Evolutionary conservation across 2,329 filamentous ascomycete species (phyloP).

Genomic region (Tolypocladium tropicale): DNA sequence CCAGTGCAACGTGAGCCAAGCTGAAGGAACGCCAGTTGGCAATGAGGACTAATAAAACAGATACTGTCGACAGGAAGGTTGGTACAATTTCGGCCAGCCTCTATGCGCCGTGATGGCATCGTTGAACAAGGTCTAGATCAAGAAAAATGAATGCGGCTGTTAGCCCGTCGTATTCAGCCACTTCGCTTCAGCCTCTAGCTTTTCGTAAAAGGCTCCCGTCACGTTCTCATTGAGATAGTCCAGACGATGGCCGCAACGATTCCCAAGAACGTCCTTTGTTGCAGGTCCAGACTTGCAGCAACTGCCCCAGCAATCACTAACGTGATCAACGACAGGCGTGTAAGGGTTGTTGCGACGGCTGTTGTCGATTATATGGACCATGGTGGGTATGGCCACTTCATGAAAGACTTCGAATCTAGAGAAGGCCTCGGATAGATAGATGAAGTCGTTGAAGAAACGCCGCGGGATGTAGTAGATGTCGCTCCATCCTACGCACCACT

Average conservation of each 20-base stretch:
- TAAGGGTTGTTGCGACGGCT: neutral
- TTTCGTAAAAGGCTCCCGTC: neutral
- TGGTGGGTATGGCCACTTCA: neutral
- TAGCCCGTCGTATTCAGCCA: neutral
- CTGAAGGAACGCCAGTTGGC: too few species aligned
- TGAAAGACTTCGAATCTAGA: neutral
- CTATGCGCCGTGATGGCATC: too few species aligned
- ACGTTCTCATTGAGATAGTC: neutral
- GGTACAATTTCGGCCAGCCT: too few species aligned
- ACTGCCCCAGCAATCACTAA: neutral
- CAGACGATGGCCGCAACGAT: neutral
- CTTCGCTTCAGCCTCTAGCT: neutral
- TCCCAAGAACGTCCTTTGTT: neutral
- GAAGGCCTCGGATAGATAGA: neutral
- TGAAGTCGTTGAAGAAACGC: neutral
- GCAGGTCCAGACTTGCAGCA: neutral
- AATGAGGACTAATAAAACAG: too few species aligned
- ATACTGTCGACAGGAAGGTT: too few species aligned
- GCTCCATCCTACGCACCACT: neutral
- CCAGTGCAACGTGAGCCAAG: too few species aligned
- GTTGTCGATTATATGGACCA: neutral
- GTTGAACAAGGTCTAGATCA: neutral
- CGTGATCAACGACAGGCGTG: neutral
- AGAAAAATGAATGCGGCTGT: neutral
- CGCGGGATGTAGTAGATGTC: neutral